Conservation (phyloP, 208 protist species). For the Balamuthia mandrillaris region DNA sequence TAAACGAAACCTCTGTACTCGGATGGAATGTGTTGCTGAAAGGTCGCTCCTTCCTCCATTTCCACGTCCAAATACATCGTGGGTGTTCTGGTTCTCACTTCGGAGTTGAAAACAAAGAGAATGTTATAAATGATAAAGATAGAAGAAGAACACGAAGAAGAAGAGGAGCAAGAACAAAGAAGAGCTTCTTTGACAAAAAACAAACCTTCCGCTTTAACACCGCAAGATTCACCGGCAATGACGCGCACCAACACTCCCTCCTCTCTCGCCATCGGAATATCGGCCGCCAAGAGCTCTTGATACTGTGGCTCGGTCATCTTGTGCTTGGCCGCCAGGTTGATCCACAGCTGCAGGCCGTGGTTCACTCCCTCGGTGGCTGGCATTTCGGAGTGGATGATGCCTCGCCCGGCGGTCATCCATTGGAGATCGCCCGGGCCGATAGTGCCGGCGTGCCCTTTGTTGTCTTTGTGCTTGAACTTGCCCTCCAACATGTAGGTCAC, state of each 20-base stretch:
- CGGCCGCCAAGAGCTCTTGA: constrained; percentile 63
- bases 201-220: background rate
- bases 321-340: constrained; percentile 77
- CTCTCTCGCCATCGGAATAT: constrained; percentile 36
- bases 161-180: no score
- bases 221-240: constrained; percentile 54
- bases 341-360: constrained; percentile 79
- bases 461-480: constrained; percentile 77
- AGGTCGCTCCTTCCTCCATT: no score
- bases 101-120: no score
- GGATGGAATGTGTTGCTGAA: no score
- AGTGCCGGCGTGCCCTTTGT: constrained; percentile 71
- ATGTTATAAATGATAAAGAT: no score
- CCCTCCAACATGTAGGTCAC: constrained; percentile 79
- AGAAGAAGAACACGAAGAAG: no score
- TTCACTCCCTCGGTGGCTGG: constrained; percentile 61
- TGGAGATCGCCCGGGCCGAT: constrained; percentile 80
- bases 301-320: constrained; percentile 76
- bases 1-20: no score
- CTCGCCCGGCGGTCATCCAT: constrained; percentile 86
- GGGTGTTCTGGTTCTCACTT: no score
- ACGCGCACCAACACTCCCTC: constrained; percentile 39
- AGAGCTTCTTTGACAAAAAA: no score
- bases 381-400: constrained; percentile 82
- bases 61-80: no score